phyloP scores from a whole-genome alignment of 176 grass and related monocot genomes.

The Poa annua region DNA sequence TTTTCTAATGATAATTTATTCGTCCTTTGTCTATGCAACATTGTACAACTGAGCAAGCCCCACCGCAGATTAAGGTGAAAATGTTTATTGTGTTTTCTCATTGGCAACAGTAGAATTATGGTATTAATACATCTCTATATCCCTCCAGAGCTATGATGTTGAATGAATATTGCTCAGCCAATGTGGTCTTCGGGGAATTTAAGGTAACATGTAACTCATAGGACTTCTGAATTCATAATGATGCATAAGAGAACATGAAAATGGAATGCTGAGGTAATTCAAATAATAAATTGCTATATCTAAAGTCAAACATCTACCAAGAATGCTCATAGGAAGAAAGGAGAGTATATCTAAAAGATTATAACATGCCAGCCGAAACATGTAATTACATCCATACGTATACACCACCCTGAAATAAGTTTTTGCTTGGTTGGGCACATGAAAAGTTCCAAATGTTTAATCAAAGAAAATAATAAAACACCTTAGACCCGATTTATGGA shows the following conservation, averaged over 20 bases:
- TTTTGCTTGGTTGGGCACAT: neutral
- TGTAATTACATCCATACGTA: neutral
- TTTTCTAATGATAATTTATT: too few species aligned
- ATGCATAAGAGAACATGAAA: neutral
- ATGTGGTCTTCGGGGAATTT: too few species aligned
- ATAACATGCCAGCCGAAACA: neutral
- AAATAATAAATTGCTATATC: neutral
- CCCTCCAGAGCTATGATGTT: too few species aligned
- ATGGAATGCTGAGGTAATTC: neutral
- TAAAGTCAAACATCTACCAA: neutral
- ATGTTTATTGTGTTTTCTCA: too few species aligned
- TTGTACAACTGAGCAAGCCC: too few species aligned
- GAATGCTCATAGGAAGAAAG: neutral
- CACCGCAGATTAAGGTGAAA: too few species aligned
- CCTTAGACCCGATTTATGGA: neutral
- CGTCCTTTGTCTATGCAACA: too few species aligned
- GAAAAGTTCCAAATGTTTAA: neutral
- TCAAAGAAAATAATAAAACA: neutral
- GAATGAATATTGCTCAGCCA: too few species aligned
- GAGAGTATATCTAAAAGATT: neutral
- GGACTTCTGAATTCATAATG: too few species aligned
- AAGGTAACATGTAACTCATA: too few species aligned
- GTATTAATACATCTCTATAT: too few species aligned
- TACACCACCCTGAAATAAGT: neutral
- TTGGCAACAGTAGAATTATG: too few species aligned